phyloP scores from a whole-genome alignment of 2,329 filamentous ascomycete genomes.

The Kalmusia sp. region DNA sequence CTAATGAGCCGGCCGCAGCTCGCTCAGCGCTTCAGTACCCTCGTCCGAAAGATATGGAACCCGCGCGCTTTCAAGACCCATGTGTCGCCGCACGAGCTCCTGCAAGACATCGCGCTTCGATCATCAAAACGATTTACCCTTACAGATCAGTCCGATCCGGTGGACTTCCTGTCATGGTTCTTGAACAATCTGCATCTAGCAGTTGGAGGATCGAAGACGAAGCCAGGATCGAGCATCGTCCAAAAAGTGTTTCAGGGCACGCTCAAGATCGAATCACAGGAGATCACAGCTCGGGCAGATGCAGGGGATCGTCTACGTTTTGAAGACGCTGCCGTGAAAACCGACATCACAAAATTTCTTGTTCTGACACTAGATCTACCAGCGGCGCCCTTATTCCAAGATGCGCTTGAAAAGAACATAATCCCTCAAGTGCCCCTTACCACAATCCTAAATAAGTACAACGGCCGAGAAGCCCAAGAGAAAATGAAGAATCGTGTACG shows the following conservation, averaged over 20 bases:
- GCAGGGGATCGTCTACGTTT: slow-evolving; percentile 87
- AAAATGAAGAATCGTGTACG: slow-evolving; percentile 86
- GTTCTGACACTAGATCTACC: slow-evolving; percentile 94
- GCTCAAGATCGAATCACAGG: slow-evolving; percentile 90
- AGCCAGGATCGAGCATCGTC: slow-evolving; percentile 82
- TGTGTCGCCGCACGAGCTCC: slow-evolving; percentile 94
- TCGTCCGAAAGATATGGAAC: slow-evolving; percentile 98
- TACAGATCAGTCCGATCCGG: slow-evolving; percentile 89
- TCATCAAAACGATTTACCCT: slow-evolving; percentile 94
- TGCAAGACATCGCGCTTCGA: slow-evolving; percentile 89
- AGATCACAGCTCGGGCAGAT: slow-evolving; percentile 90
- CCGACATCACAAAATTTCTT: slow-evolving; percentile 80
- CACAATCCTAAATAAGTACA: slow-evolving; percentile 86
- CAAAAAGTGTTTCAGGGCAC: slow-evolving; percentile 94
- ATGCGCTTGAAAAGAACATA: slow-evolving; percentile 92
- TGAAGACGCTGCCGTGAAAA: slow-evolving; percentile 86
- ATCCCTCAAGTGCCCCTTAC: slow-evolving; percentile 87
- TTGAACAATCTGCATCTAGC: slow-evolving; percentile 93
- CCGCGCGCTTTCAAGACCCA: slow-evolving; percentile 94
- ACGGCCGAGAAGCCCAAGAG: slow-evolving; percentile 86
- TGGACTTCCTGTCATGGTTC: slow-evolving; percentile 97
- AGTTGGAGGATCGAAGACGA: slow-evolving; percentile 87
- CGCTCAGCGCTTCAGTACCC: slow-evolving; percentile 83
- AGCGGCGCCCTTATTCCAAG: slow-evolving; percentile 91
- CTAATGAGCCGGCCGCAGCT: slow-evolving; percentile 79